Base-by-base conservation (phyloP, 306 rosid species). In the Prinsepia uniflora region DNA sequence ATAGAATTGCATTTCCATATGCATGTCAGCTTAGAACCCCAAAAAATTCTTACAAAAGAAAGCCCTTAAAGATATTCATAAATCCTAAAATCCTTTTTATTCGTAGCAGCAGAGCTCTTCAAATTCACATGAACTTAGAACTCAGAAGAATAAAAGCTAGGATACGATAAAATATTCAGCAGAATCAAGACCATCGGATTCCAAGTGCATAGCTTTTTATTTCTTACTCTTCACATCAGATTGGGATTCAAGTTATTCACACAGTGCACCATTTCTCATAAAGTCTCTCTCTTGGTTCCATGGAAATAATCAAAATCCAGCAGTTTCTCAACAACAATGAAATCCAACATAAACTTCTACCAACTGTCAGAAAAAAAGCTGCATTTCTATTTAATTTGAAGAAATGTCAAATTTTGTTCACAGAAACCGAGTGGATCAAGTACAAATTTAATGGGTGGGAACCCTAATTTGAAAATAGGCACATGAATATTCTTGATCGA, bases 381-480 rank as follows among this genome's bases (percentile, higher is more conserved):
- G 7, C 13, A 52, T 15, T 64, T 18, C 71, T 3, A 47, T 24
- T 66, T 34, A 5, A 47, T 7, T 48, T 47, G 20, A 10, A 67
- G 46, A 17, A 34, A 34, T 10, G 15, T 48, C 22, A 22, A 24
- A 0, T 0, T 46, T 9, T 46, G 7, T 65, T 22, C 70, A 20
- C 70, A 65, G 9, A 6, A 44, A 53, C 41, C 50, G n/a, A 67
- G n/a, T 40, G 11, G 45, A 49, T 67, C 48, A 36, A 50, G 11
- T 5, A 14, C 65, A 61, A 67, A n/a, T 4, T 36, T 30, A 24
- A 48, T 0, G 10, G 34, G 42, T 8, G 8, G 1, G 14, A 68
- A 68, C 49, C 61, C 72, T 68, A 36, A 68, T 50, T 18, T 19
- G 14, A 36, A 65, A 66, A 47, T 30, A 30, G 24, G 14, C 8